phyloP scores from a whole-genome alignment of 495 filamentous ascomycete genomes.

The Aspergillus baeticus region DNA sequence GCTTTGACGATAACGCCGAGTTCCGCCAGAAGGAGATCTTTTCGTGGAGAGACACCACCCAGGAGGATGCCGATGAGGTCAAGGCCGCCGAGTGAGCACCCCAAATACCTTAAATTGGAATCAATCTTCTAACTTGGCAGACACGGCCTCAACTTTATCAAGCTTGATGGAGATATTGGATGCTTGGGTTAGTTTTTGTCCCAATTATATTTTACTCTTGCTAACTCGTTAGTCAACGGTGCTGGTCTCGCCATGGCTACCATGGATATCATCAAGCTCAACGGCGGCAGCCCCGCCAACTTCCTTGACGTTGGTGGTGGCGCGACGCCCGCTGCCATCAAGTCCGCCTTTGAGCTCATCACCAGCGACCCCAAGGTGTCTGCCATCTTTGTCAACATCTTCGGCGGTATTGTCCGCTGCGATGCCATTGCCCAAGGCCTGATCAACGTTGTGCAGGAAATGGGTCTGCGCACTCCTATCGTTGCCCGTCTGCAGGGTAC shows the following conservation, averaged over 20 bases:
- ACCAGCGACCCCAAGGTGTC: conserved; percentile 98
- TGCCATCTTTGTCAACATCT: conserved; percentile 99
- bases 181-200: conserved; percentile 60
- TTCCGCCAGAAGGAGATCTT: conserved; percentile 98
- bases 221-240: conserved; percentile 72
- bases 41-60: conserved; percentile 84
- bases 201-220: not conserved
- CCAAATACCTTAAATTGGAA: too few species aligned
- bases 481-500: conserved; percentile 96
- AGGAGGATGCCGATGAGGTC: conserved; percentile 97
- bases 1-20: conserved; percentile 97
- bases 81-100: conserved; percentile 85
- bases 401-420: conserved; percentile 97
- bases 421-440: conserved; percentile 97
- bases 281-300: conserved; percentile 93
- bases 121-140: conserved; percentile 39
- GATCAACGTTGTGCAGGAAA: conserved; percentile 87
- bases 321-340: conserved; percentile 94
- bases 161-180: conserved; percentile 98
- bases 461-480: conserved; percentile 94
- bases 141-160: conserved; percentile 96
- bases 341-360: conserved; percentile 96
- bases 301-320: conserved; percentile 98
- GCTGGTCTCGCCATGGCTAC: conserved; percentile 99
- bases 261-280: conserved; percentile 99